Evolutionary conservation across 345 rosid species (phyloP).

Genomic region (Arabidopsis arenosa): DNA sequence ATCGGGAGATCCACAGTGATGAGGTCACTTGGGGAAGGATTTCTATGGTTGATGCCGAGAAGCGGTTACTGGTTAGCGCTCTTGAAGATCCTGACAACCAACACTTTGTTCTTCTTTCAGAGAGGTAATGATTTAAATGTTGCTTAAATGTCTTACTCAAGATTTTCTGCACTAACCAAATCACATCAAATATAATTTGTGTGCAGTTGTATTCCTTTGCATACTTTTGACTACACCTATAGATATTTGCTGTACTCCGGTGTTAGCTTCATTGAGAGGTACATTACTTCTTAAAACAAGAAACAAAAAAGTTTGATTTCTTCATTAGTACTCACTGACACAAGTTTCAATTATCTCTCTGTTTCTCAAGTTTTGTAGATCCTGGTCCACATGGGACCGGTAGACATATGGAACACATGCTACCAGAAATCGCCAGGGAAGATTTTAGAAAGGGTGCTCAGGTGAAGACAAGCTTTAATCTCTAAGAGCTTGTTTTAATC

Average conservation of each 20-base stretch:
- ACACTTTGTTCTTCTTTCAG: conserved; percentile 95
- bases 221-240: conserved; percentile 78
- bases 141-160: background rate
- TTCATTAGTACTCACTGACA: conserved; percentile 15
- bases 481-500: conserved; percentile 10
- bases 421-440: conserved; percentile 80
- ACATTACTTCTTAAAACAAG: conserved; percentile 33
- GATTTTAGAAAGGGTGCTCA: conserved; percentile 99
- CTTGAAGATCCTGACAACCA: conserved; percentile 88
- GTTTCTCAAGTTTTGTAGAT: conserved; percentile 76
- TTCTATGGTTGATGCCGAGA: conserved; percentile 98
- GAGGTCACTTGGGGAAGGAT: conserved; percentile 97
- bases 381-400: conserved; percentile 99
- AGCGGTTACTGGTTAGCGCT: conserved; percentile 80
- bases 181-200: background rate
- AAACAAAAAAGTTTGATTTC: background rate
- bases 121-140: conserved; percentile 62
- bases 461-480: conserved; percentile 52
- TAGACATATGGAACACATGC: conserved; percentile 91
- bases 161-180: background rate
- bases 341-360: conserved; percentile 19
- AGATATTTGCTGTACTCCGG: conserved; percentile 83
- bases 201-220: conserved; percentile 92
- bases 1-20: conserved; percentile 72
- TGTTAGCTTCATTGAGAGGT: conserved; percentile 93